phyloP scores from a whole-genome alignment of 306 rosid species.

The Prunus dulcis region DNA sequence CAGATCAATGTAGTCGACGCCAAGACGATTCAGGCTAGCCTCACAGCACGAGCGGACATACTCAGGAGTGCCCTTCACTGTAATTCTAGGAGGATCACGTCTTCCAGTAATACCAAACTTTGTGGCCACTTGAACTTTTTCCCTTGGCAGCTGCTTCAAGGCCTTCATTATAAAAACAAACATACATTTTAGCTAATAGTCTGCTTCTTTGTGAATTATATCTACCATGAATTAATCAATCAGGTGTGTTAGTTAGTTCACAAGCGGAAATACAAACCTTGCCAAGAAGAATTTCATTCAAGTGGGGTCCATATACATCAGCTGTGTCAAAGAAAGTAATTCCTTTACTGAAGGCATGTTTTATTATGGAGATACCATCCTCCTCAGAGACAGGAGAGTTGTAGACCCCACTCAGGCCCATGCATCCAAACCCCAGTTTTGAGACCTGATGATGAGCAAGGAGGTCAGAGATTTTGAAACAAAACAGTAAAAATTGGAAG shows the following conservation, averaged over 20 bases:
- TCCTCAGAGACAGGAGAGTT: constrained; percentile 33
- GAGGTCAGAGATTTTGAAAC: not conserved
- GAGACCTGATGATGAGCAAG: constrained; percentile 32
- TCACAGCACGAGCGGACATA: constrained; percentile 70
- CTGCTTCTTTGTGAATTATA: not conserved
- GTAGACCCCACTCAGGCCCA: constrained; percentile 27
- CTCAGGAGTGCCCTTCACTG: constrained; percentile 61
- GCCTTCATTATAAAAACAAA: constrained; percentile 34
- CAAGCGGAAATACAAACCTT: constrained; percentile 17
- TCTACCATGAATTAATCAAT: not conserved
- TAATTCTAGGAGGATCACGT: constrained; percentile 11
- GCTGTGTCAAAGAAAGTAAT: constrained; percentile 43
- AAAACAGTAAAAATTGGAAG: not conserved
- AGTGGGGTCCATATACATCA: constrained; percentile 27
- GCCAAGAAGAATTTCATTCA: constrained; percentile 39
- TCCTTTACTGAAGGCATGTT: constrained; percentile 30
- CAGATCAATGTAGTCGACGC: constrained; percentile 69
- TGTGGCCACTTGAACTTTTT: constrained; percentile 64
- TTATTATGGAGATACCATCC: constrained; percentile 25
- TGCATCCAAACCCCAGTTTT: constrained; percentile 45
- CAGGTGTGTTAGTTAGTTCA: too few relatives aligned
- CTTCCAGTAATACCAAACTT: constrained; percentile 55
- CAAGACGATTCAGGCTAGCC: constrained; percentile 71
- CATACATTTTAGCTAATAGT: not conserved
- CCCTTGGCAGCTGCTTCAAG: constrained; percentile 61